Conservation (phyloP, 257 asterid genomes). For the Ligustrum vulgare region DNA sequence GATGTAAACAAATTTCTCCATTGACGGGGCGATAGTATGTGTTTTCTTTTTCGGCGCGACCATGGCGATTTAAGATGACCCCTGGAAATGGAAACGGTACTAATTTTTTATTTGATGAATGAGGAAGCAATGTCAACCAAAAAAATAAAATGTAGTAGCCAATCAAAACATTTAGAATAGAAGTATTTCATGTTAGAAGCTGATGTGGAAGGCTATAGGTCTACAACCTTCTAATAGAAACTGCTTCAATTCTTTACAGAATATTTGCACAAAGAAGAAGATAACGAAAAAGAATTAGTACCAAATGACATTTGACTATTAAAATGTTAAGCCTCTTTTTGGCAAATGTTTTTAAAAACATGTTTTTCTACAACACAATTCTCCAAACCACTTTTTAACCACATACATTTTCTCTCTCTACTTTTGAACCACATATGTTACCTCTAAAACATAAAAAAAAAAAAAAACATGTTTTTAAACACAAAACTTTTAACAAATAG, state of each 20-base stretch:
- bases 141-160: slow-evolving; percentile 9
- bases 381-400: no score
- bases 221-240: not conserved
- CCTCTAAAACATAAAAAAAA: no score
- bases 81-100: slow-evolving; percentile 44
- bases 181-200: not conserved
- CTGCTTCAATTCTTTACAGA: not conserved
- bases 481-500: no score
- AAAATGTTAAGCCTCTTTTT: not conserved
- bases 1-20: slow-evolving; percentile 77
- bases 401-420: no score
- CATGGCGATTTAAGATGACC: slow-evolving; percentile 90
- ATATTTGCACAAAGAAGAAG: not conserved
- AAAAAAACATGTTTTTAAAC: no score
- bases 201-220: not conserved
- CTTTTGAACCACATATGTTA: no score
- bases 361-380: no score
- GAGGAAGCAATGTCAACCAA: slow-evolving; percentile 19
- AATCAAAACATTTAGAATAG: not conserved
- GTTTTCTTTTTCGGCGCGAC: slow-evolving; percentile 88
- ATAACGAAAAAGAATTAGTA: not conserved
- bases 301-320: slow-evolving; percentile 1
- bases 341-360: no score
- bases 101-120: slow-evolving; percentile 23
- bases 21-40: slow-evolving; percentile 66